Percentiles rank a stretch among this genome's conserved stretches.
Conservation (phyloP, 75 land plant species). For the Pinus albicaulis region DNA sequence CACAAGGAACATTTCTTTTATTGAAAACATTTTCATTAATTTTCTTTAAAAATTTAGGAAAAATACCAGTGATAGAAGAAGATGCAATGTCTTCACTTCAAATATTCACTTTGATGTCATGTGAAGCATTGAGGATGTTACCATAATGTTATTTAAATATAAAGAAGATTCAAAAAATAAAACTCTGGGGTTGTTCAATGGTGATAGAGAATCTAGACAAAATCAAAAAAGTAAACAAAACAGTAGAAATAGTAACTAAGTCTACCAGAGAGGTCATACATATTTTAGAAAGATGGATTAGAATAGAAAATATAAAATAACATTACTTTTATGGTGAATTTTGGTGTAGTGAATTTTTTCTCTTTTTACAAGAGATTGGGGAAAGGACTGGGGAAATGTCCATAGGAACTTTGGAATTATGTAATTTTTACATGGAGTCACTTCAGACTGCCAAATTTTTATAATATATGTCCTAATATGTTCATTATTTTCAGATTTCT, state of each 20-base stretch:
- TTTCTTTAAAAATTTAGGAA: not conserved
- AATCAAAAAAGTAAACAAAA: no score
- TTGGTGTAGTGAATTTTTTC: not conserved
- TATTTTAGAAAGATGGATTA: not conserved
- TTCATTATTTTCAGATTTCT: no score
- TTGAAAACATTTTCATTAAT: not conserved
- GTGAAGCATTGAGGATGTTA: not conserved
- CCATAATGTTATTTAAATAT: not conserved
- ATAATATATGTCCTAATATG: no score
- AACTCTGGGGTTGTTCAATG: not conserved
- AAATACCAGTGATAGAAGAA: not conserved
- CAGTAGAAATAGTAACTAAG: not conserved
- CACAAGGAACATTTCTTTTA: not conserved
- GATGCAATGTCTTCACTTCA: not conserved
- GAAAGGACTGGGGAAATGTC: no score
- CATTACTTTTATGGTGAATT: not conserved
- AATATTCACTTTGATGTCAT: not conserved
- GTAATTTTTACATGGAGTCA: not conserved
- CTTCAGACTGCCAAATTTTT: not conserved
- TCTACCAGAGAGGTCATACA: not conserved
- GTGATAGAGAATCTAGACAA: not conserved
- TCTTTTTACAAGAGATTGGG: not conserved
- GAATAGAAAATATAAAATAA: not conserved
- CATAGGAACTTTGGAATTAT: no score
- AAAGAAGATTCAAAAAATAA: not conserved